These are phyloP conservation scores for Fraxinus angustifolia DNA, from an alignment of 305 asterid species.

Conservation along the genomic window DNA sequence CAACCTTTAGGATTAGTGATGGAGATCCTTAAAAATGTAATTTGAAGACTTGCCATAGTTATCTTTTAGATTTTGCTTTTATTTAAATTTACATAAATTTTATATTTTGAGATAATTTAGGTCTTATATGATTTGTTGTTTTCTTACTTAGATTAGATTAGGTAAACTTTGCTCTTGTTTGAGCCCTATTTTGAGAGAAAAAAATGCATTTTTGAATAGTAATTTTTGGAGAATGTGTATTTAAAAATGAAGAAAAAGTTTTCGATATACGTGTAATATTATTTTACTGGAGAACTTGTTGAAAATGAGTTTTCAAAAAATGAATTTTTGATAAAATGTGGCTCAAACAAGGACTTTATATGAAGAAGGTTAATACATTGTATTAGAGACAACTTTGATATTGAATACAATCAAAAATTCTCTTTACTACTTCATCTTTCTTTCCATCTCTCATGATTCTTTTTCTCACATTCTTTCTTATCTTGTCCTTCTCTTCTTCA, in stretches of 20 bases:
- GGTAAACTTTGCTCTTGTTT: neutral
- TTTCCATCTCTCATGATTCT: neutral
- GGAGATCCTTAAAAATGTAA: neutral
- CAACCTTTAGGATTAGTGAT: neutral
- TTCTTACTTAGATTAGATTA: neutral
- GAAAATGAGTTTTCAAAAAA: no score
- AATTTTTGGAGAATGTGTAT: no score
- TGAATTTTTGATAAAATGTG: no score
- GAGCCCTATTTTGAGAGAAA: no score
- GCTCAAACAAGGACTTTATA: neutral
- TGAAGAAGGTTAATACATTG: neutral
- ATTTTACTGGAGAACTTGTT: no score
- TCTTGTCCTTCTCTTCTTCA: neutral
- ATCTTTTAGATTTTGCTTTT: neutral
- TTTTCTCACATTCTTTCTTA: neutral
- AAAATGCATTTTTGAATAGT: no score
- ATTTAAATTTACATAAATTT: no score
- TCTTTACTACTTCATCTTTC: neutral
- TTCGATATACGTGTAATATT: no score
- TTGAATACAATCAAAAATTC: neutral
- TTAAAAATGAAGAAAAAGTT: no score
- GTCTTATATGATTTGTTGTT: neutral
- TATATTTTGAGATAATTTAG: neutral
- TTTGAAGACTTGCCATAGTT: neutral
- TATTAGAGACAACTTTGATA: neutral